Evolutionary conservation across 331 rosid species (phyloP), one percentile per base, ranked within the genome.

Genomic region (Quercus lobata): DNA sequence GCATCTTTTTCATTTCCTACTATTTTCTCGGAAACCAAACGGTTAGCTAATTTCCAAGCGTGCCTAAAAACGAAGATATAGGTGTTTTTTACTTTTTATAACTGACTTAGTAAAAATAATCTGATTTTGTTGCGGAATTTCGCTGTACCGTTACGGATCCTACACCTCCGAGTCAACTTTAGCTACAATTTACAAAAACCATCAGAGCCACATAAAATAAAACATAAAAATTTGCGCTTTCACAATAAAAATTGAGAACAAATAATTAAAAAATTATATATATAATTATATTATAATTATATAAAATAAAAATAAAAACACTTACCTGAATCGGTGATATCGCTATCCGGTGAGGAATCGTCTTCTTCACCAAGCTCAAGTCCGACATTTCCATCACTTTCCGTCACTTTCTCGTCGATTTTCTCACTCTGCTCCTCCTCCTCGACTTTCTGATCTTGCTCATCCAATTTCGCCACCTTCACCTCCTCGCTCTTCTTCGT

Each of bases 311-410:
- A n/a, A 16, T 15, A 52, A 55, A 10, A 46, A 52, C 55, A 73
- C 66, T 83, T 81, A 94, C 99, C 99, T 91, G 98, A 83, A 85
- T 96, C 99, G 63, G 98, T 96, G 41, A 93, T 85, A 61, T 90
- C 99, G 70, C 99, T 88, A 25, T 83, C 87, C 0, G 92, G 92
- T 0, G 94, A 68, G 3, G 72, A 96, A 53, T 91, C 97, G 34
- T 87, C 88, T 44, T 91, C 97, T 54, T 91, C 97, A 2, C 52
- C 75, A 21, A 77, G 80, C 17, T 76, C 93, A 3, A 75, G 81
- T 22, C 60, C 88, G 3, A 80, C 90, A 71, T 22, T 22, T 22
- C 24, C 24, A 22, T 22, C 24, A 22, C 24, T 22, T 22, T 22
- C 1, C 24, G 1, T 22, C 24, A 22, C 24, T 22, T 22, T 22